Base-by-base conservation (phyloP, 2,329 filamentous ascomycete species). In the Diatrype stigma region DNA sequence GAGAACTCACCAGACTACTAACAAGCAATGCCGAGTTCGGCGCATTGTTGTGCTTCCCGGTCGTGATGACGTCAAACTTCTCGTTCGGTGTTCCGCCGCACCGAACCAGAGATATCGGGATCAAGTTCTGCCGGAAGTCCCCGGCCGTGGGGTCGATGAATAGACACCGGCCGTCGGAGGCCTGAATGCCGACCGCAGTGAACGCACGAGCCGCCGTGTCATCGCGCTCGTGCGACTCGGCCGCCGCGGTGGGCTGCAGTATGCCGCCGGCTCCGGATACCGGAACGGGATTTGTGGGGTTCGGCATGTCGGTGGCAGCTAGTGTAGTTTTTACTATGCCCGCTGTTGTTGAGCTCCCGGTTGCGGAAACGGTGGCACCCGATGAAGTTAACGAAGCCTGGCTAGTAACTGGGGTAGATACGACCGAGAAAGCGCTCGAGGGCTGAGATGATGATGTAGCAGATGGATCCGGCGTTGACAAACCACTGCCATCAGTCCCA, bases 81-180 rank as follows among this genome's bases (percentile, higher is more conserved):
- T 79, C 73, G 47, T 73, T 74, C 3, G 70, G 63, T 4, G 70
- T 68, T 30, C 71, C 74, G 28, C 66, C 63, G 63, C 78, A 81
- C 26, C 64, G 61, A 8, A 73, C 72, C 10, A 79, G 58, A 21
- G 69, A 67, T 8, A 80, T 63, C 2, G 77, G 77, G 47, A 80
- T 78, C 45, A 80, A 66, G 56, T 81, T 81, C 62, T 76, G 68
- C 6, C 77, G 74, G 62, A 79, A 80, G 56, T 81, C 77, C 34
- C 77, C 78, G 0, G 75, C 76, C 1, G 75, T 75, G 1, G 75
- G 73, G 56, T 80, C 74, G 42, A 79, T 63, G 32, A 72, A 78
- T n/a, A 80, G 68, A 51, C 77, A 81, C 47, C 74, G 69, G 23
- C 77, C 77, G 53, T 76, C 72, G 11, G 75, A 64, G 0, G 76